Conservation (phyloP, 495 filamentous ascomycete genomes). For the Xylaria scruposa region DNA sequence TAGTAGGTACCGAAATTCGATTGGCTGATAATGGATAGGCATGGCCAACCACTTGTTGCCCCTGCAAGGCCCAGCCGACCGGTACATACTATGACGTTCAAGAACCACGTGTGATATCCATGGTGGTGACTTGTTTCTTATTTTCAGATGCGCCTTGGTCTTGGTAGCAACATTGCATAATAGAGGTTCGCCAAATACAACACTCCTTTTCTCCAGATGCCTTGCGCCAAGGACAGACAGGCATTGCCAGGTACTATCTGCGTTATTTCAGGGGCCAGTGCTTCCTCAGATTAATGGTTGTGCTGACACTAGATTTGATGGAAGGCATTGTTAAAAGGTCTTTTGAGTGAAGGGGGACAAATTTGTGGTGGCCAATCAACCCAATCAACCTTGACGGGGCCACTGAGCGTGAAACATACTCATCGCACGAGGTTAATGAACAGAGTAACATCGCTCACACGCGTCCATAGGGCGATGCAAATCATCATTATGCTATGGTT, state of each 20-base stretch:
- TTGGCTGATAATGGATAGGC: conserved; percentile 1
- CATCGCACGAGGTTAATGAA: conserved; percentile 13
- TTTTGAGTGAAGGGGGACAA: neutral
- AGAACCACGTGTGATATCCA: too few relatives aligned
- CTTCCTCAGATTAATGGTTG: neutral
- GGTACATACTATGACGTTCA: neutral
- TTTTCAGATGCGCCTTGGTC: too few relatives aligned
- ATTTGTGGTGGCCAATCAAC: neutral
- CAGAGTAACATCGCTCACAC: neutral
- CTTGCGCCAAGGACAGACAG: neutral
- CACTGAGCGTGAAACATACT: neutral
- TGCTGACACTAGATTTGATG: neutral
- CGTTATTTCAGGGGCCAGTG: neutral
- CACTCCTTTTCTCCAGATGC: neutral
- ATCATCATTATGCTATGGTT: neutral
- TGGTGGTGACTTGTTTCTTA: too few relatives aligned
- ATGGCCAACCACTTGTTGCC: neutral
- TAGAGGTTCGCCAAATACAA: neutral
- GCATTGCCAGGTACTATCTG: neutral
- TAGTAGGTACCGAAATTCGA: neutral
- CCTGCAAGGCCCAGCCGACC: neutral
- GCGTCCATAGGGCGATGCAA: neutral
- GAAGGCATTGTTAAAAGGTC: neutral
- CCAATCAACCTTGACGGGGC: neutral
- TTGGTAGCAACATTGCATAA: conserved; percentile 1